phyloP scores from a whole-genome alignment of 208 protist genomes.

The Acanthamoeba castellanii region DNA sequence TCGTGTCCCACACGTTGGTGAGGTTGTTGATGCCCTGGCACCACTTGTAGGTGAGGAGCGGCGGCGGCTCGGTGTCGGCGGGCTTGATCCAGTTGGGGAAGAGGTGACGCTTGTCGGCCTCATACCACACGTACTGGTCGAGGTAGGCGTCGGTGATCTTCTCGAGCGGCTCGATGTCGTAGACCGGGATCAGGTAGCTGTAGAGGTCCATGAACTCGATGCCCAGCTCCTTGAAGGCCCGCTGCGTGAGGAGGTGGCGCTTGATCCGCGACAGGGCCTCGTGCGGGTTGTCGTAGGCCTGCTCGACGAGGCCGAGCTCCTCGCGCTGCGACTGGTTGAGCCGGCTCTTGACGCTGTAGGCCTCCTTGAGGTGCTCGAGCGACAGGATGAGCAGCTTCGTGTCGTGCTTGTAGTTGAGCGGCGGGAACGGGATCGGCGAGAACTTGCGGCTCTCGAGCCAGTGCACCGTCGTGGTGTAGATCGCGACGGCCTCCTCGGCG shows the following conservation, averaged over 20 bases:
- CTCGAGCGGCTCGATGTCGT: conserved; percentile 99
- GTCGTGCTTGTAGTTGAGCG: conserved; percentile 99
- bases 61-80: conserved; percentile 98
- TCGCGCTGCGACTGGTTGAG: conserved; percentile 99
- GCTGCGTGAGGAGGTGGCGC: conserved; percentile 98
- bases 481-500: conserved; percentile 98
- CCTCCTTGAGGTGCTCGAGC: conserved; percentile 99
- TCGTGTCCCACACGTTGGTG: conserved; percentile 94
- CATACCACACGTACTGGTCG: conserved; percentile 99
- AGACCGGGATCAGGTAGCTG: conserved; percentile 99
- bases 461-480: conserved; percentile 99
- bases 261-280: conserved; percentile 99
- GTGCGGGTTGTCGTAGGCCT: conserved; percentile 99
- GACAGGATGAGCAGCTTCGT: conserved; percentile 99
- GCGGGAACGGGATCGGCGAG: conserved; percentile 99
- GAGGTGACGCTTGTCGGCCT: conserved; percentile 98
- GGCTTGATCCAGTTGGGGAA: conserved; percentile 99
- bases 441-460: conserved; percentile 99
- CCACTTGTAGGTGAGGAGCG: conserved; percentile 99
- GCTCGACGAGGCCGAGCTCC: conserved; percentile 99
- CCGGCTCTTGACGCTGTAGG: conserved; percentile 98
- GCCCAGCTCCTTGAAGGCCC: conserved; percentile 99
- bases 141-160: conserved; percentile 99
- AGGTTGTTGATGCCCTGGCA: conserved; percentile 99
- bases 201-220: conserved; percentile 99